Base-by-base conservation (phyloP, 768 basidiomycete genomes). In the Mycena indigotica region DNA sequence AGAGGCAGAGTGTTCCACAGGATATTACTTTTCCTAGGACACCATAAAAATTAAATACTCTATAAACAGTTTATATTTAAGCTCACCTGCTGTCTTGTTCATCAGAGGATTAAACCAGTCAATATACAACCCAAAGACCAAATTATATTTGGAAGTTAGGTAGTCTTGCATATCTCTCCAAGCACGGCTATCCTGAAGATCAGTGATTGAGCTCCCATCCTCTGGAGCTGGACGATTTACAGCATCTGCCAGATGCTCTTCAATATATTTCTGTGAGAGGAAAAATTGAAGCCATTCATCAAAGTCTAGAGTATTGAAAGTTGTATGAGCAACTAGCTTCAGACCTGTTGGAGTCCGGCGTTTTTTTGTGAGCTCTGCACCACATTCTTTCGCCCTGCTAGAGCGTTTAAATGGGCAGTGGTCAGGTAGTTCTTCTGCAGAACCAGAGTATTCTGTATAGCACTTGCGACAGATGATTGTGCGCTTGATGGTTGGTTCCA, bases 381-480 rank as follows among this genome's bases (percentile, higher is more conserved):
- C 40, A 39, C 55, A 56, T 50, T 13, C 30, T 2, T 23, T 21
- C 2, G 55, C 44, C 4, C 13, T 8, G 28, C 30, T 30, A 16
- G 55, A 56, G 16, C 30, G 45, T 26, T 56, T 56, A 48, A 56
- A 56, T 6, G 55, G 30, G 29, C 55, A 56, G 3, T 44, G 46
- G 13, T 24, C 17, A 15, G 55, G 55, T 10, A 56, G 46, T 32
- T 50, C 26, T 19, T 15, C 13, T n/a, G 23, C n/a, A n/a, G n/a
- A n/a, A n/a, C n/a, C n/a, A n/a, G n/a, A n/a, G n/a, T n/a, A n/a
- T n/a, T n/a, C n/a, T n/a, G n/a, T n/a, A n/a, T n/a, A n/a, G n/a
- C n/a, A n/a, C n/a, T n/a, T n/a, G n/a, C n/a, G n/a, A n/a, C n/a
- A n/a, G n/a, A n/a, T n/a, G n/a, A n/a, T n/a, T n/a, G n/a, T n/a